Evolutionary conservation across 495 filamentous ascomycete genomes (phyloP).

Genomic region (Echria macrotheca): DNA sequence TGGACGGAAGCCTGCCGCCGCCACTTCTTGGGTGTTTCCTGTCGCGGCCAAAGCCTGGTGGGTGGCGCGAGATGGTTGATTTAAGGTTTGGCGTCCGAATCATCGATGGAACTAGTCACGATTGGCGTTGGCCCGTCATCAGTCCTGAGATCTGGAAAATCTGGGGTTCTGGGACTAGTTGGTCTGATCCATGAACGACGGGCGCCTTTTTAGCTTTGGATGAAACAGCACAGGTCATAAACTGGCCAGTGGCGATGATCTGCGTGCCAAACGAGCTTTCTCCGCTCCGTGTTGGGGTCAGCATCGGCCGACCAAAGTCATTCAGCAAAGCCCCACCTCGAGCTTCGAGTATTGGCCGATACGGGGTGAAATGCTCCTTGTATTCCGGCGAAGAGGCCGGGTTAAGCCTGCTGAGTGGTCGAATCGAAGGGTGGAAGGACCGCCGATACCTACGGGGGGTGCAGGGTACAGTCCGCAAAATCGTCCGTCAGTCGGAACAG

Average conservation of each 20-base stretch:
- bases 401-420: not conserved
- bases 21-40: no score
- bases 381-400: not conserved
- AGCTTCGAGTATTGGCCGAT: no score
- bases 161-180: conserved; percentile 16
- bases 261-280: not conserved
- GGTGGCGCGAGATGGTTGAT: no score
- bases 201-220: conserved; percentile 15
- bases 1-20: no score
- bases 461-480: no score
- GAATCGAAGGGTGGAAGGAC: no score
- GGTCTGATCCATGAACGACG: conserved; percentile 11
- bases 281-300: not conserved
- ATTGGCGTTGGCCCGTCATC: conserved; percentile 20
- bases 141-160: conserved; percentile 15
- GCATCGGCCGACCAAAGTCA: no score
- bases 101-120: conserved; percentile 20
- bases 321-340: no score
- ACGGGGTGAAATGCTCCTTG: no score
- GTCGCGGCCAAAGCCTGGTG: no score
- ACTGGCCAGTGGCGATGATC: conserved; percentile 10
- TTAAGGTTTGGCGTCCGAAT: conserved; percentile 20
- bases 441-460: no score
- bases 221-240: not conserved
- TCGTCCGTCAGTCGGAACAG: no score